Evolutionary conservation across 2,329 filamentous ascomycete species (phyloP), one percentile per base, ranked within the genome.

Genomic region (Clonostachys chloroleuca): DNA sequence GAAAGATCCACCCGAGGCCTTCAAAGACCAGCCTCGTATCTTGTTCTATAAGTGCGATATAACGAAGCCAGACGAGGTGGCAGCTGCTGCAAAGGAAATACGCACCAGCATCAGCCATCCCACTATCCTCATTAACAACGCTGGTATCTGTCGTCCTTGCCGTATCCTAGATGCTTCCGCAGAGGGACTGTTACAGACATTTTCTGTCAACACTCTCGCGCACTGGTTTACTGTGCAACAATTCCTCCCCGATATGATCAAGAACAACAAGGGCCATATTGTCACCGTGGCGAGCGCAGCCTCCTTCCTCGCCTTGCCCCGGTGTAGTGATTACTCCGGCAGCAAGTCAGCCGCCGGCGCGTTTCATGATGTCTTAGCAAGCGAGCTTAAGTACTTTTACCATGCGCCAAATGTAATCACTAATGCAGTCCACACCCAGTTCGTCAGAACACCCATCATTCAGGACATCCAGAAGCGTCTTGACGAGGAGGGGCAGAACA

Each of bases 121-220:
- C 0, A 86, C 84, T 0, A 72, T 89, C 47, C 72, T 89, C 4
- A 82, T 87, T 68, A 87, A 87, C 68, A 88, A 87, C 57, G 84
- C 84, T 5, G 84, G 84, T 50, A 74, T 85, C 42, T 77, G 74
- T 10, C 72, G 71, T 42, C 81, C 80, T 41, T 75, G 76, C 50
- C 73, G 73, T 12, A 77, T 90, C 53, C 74, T 89, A 43, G 70
- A 75, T 18, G 66, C 72, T 40, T 70, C 74, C 0, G 76, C 81
- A 49, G 69, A 68, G 12, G 75, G 80, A 51, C 70, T 86, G 47
- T 75, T 75, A 16, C 78, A 79, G 51, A 84, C 83, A 43, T 87
- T 89, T 59, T 78, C 80, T 45, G 81, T 89, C 53, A 90, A 89
- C 65, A 71, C 78, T 3, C 64, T 89, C 17, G 70, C 81, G 1